Evolutionary conservation across 345 rosid species (phyloP).

Genomic region (Populus simonii): DNA sequence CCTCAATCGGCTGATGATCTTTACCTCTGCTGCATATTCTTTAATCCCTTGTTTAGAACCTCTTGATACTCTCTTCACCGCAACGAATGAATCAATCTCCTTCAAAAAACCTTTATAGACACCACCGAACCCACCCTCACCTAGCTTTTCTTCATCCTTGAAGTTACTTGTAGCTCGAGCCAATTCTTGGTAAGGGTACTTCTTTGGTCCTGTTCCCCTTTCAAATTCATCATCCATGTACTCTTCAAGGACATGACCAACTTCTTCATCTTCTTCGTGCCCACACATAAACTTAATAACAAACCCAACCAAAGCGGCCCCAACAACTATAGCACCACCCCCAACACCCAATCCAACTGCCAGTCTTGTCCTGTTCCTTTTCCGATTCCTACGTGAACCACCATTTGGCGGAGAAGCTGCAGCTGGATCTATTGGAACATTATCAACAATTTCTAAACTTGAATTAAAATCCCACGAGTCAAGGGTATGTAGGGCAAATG

Average conservation of each 20-base stretch:
- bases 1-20: slow-evolving; percentile 34
- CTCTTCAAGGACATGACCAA: not conserved
- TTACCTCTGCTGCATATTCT: slow-evolving; percentile 30
- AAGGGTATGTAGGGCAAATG: not conserved
- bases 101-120: slow-evolving; percentile 28
- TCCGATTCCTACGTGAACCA: no score
- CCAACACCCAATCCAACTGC: no score
- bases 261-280: not conserved
- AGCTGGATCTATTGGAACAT: no score
- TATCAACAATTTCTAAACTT: not conserved
- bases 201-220: slow-evolving; percentile 23
- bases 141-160: slow-evolving; percentile 20
- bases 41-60: slow-evolving; percentile 20
- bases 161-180: slow-evolving; percentile 30
- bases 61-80: slow-evolving; percentile 1
- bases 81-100: not conserved
- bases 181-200: slow-evolving; percentile 6
- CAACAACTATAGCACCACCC: not conserved
- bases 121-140: slow-evolving; percentile 35
- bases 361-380: no score
- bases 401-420: no score
- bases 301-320: not conserved
- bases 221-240: slow-evolving; percentile 15
- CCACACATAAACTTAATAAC: not conserved
- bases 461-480: not conserved